Conservation (phyloP, 257 asterid species). For the Orobanche coerulescens region DNA sequence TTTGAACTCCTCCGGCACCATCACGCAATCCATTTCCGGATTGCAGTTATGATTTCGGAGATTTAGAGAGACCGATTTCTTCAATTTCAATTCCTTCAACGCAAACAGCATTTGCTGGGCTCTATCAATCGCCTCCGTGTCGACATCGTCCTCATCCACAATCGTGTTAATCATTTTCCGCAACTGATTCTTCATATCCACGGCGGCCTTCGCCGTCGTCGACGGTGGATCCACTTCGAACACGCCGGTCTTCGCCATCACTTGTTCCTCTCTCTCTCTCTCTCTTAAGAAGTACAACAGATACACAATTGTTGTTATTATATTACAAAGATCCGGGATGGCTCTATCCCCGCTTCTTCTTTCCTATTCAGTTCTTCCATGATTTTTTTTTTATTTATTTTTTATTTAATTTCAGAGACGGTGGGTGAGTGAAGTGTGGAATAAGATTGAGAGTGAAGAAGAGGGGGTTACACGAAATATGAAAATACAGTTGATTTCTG, state of each 20-base stretch:
- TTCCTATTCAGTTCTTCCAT: no score
- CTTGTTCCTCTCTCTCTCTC: background rate
- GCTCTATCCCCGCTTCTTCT: background rate
- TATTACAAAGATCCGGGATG: background rate
- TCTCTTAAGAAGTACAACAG: background rate
- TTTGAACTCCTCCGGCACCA: constrained; percentile 71
- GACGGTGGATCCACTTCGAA: constrained; percentile 40
- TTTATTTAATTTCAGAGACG: background rate
- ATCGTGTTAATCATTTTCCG: constrained; percentile 55
- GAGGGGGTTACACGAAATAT: background rate
- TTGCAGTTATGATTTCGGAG: constrained; percentile 9
- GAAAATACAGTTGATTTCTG: background rate
- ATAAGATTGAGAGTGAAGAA: constrained; percentile 27
- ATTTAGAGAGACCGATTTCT: constrained; percentile 33
- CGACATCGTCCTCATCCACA: constrained; percentile 48
- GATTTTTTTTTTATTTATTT: background rate
- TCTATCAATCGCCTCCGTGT: constrained; percentile 53
- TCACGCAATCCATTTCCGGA: constrained; percentile 17
- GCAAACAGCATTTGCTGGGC: constrained; percentile 45
- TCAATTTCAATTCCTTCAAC: constrained; percentile 55
- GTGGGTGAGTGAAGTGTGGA: constrained; percentile 33
- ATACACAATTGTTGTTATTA: background rate
- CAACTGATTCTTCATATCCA: constrained; percentile 65
- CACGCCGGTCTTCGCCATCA: constrained; percentile 80
- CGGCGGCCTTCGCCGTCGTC: constrained; percentile 39